Base-by-base conservation (phyloP, 2,329 filamentous ascomycete genomes). In the Dactylonectria macrodidyma region DNA sequence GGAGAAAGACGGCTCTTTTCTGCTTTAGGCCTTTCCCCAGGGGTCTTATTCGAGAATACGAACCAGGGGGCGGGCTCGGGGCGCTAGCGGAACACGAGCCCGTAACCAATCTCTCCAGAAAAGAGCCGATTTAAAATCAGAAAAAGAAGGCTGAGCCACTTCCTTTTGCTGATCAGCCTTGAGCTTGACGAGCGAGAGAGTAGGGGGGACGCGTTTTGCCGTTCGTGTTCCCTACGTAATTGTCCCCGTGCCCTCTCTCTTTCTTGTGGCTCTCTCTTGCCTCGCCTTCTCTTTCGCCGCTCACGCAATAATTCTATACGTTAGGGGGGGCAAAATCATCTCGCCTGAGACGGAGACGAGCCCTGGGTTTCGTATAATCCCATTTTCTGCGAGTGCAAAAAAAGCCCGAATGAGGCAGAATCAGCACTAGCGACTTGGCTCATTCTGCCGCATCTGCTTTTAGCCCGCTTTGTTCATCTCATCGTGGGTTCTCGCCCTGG, bases 41-140 rank as follows among this genome's bases (percentile, higher is more conserved):
- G 50, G 30, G 50, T 52, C 30, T 44, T 44, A 44, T 44, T 44
- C 16, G 3, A 44, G 41, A 54, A 54, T 54, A 54, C 51, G 51
- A 54, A 54, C 33, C 10, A 36, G 30, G 10, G 26, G 6, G 26
- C 26, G 26, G 7, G 26, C 26, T 30, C 26, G 34, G 50, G 11
- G 10, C 51, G 51, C 51, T 54, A 54, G n/a, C 51, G 51, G 51
- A 54, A 54, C 51, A 54, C 51, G 51, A 54, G 50, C 30, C 51
- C 51, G 51, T 54, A 54, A 54, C 22, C 22, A 47, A 22, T 16
- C 36, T 22, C n/a, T 7, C 14, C 26, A 4, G 7, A 30, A 30
- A 30, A 30, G 26, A 30, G 26, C 26, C 26, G 4, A 7, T 30
- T 30, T 51, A 22, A 30, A 54, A 7, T 34, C 30, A 16, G 22